These are phyloP conservation scores for Colletotrichum sp. DNA, from an alignment of 2,329 filamentous ascomycete species.

Conservation along the genomic window DNA sequence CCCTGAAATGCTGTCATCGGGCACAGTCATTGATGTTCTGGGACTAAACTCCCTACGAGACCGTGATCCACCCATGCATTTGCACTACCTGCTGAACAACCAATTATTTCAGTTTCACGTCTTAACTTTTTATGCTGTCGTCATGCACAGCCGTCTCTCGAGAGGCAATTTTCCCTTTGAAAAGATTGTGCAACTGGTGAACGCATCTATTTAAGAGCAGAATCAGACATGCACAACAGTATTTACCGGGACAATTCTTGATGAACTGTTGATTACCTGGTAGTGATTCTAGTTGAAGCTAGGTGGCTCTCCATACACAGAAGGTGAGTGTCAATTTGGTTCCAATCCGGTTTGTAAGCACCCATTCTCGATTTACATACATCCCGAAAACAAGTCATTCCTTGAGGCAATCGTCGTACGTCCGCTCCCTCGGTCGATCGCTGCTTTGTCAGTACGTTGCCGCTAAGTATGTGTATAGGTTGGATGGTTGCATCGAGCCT, in stretches of 20 bases:
- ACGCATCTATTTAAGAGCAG: neutral
- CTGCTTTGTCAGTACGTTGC: neutral
- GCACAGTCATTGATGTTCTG: neutral
- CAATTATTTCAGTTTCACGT: neutral
- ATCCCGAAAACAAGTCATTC: neutral
- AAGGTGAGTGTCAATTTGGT: neutral
- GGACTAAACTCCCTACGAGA: neutral
- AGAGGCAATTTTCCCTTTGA: neutral
- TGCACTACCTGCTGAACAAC: neutral
- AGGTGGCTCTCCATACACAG: neutral
- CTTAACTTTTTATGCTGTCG: neutral
- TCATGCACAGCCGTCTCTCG: neutral
- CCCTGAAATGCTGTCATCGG: neutral
- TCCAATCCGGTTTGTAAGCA: neutral
- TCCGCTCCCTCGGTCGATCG: neutral
- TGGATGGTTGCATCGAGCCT: neutral
- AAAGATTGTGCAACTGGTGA: neutral
- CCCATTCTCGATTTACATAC: neutral
- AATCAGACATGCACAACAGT: neutral
- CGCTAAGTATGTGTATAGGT: neutral
- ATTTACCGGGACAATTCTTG: neutral
- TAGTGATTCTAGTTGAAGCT: neutral
- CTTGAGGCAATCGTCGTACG: neutral
- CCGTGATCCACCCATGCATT: neutral
- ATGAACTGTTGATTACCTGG: neutral